Evolutionary conservation across 139 green algal genomes (phyloP).

Genomic region (Astrephomene gubernaculifera): DNA sequence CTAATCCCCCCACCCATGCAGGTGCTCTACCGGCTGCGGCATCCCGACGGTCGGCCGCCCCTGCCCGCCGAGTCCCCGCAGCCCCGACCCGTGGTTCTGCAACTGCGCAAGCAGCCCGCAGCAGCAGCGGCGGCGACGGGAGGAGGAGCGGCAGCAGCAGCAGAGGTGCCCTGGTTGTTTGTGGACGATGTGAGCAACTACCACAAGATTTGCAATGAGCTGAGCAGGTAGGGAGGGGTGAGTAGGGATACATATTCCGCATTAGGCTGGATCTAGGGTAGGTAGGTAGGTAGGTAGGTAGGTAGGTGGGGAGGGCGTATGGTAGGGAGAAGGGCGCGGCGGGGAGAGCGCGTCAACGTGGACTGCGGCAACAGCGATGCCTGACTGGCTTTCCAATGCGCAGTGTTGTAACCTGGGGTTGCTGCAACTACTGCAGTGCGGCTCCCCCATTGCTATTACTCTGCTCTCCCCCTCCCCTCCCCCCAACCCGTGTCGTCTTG

Average conservation of each 20-base stretch:
- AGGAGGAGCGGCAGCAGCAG: too few relatives aligned
- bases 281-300: not conserved
- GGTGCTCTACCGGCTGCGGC: not conserved
- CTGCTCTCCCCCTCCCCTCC: too few relatives aligned
- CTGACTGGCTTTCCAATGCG: too few relatives aligned
- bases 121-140: not conserved
- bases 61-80: not conserved
- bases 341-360: too few relatives aligned
- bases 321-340: not conserved
- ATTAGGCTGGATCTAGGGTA: too few relatives aligned
- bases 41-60: not conserved
- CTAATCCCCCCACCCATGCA: not conserved
- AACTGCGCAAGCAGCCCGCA: not conserved
- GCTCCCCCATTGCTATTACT: too few relatives aligned
- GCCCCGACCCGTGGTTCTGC: conserved; percentile 6
- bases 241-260: too few relatives aligned
- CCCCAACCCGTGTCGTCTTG: too few relatives aligned
- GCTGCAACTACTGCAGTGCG: too few relatives aligned
- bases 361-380: too few relatives aligned
- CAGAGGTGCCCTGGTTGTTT: not conserved
- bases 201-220: not conserved
- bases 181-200: conserved; percentile 7
- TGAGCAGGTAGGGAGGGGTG: too few relatives aligned
- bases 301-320: not conserved
- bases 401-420: too few relatives aligned